Evolutionary conservation across 2,329 filamentous ascomycete genomes (phyloP), one percentile per base, ranked within the genome.

Genomic region (Sordariomycetes sp.): DNA sequence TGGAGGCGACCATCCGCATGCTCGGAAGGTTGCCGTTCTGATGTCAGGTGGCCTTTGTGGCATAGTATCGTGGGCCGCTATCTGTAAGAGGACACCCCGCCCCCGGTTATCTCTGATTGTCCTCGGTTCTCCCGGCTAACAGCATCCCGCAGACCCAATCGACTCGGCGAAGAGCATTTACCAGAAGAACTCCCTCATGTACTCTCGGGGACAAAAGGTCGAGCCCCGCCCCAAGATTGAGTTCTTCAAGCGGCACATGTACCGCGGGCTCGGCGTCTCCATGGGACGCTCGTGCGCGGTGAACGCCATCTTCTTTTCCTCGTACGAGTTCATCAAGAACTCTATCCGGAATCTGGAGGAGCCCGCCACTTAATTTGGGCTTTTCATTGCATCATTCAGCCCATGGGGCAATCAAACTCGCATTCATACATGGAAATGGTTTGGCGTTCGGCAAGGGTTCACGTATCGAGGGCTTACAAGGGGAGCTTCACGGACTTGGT

Each of bases 261-360:
- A 94, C 72, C 85, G 89, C 64, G 90, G 89, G 34, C 78, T 95
- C 3, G 88, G 86, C 24, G 89, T 94, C 28, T 92, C 88, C 43
- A 92, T 94, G 85, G 81, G 83, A 63, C 85, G 90, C 59, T 92
- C 89, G 14, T 91, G 88, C 65, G 78, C 90, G 57, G 85, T 94
- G 64, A 95, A 95, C 69, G 89, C 89, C 63, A 88, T 95, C 65
- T 95, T 95, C 78, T 95, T 95, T 74, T 91, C 88, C 51, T 87
- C 86, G 46, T 95, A 94, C 69, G 90, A 95, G 72, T 86, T 90
- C 65, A 80, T 89, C 65, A 94, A 94, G 74, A 86, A 85, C 69
- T 77, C 78, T 62, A 82, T 85, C 70, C 79, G 80, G 66, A 70
- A 74, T 11, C 72, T 81, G 62, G 78, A 82, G 46, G 78, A 82